Conservation (phyloP, 306 rosid species). For the cucumber (Cucumis sativus) region DNA sequence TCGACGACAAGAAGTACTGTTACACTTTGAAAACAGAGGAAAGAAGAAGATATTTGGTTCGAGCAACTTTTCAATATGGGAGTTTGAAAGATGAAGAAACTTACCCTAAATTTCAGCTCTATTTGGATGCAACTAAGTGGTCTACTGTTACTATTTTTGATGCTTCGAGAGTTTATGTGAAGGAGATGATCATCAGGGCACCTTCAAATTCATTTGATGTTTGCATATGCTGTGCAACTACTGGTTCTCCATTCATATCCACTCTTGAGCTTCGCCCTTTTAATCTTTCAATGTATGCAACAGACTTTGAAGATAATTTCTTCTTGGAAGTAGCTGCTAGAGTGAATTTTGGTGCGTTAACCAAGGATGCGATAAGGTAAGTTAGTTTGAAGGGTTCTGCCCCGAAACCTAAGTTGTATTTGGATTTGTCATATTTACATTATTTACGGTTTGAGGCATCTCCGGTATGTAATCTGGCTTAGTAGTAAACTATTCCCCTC, state of each 20-base stretch:
- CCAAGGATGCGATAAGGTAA: slow-evolving; percentile 58
- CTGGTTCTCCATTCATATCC: slow-evolving; percentile 87
- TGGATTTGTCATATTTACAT: no score
- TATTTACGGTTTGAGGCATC: no score
- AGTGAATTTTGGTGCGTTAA: slow-evolving; percentile 77
- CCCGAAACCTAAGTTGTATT: no score
- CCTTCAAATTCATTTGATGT: slow-evolving; percentile 60
- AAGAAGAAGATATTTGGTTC: slow-evolving; percentile 60
- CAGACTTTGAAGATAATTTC: slow-evolving; percentile 73
- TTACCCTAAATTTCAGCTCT: slow-evolving; percentile 80
- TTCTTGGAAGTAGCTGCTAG: slow-evolving; percentile 88
- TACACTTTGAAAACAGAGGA: slow-evolving; percentile 56
- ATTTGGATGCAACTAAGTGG: slow-evolving; percentile 81
- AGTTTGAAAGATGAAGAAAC: slow-evolving; percentile 64
- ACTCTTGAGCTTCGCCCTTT: slow-evolving; percentile 84
- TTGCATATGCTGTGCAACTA: slow-evolving; percentile 81
- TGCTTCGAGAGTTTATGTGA: slow-evolving; percentile 61
- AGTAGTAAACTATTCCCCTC: no score
- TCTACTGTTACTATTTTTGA: slow-evolving; percentile 67
- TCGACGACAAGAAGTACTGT: slow-evolving; percentile 58
- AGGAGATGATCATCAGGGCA: slow-evolving; percentile 80
- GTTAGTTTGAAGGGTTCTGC: not conserved
- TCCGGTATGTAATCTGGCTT: no score
- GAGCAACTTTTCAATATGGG: slow-evolving; percentile 85
- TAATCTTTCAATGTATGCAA: slow-evolving; percentile 88